Base-by-base conservation (phyloP, 2,329 filamentous ascomycete species). In the Xylariaceae sp. region DNA sequence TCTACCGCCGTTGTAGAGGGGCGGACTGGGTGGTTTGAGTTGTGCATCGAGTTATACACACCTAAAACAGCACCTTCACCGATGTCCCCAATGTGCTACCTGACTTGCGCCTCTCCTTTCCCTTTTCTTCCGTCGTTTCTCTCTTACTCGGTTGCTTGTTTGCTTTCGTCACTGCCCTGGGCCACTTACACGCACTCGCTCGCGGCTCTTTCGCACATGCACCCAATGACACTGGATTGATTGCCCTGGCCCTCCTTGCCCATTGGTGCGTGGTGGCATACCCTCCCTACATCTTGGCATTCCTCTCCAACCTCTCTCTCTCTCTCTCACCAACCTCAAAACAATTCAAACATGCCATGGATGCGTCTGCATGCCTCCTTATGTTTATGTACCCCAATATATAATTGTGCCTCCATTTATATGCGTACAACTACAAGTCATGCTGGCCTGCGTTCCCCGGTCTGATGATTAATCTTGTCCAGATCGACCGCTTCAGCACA, bases 401-500 rank as follows among this genome's bases (percentile, higher is more conserved):
- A 34, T 34, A 34, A n/a, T n/a, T 34, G 32, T 34, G 4, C 32
- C 32, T 13, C 32, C 32, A 34, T 12, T 9, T 37, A 7, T 26
- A 43, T 43, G 21, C 29, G 22, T 36, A 39, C 13, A 10, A 18
- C 10, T 4, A 34, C 13, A 16, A 55, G 63, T 54, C 37, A 53
- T 54, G 40, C 46, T 48, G 34, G 39, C 36, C 56, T 59, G 50
- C 51, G 12, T 34, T 47, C 54, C 26, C 50, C 50, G 19, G 19
- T 43, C 21, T 18, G 47, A 34, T 56, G 47, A 5, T 34, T 15
- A 45, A 37, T 49, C 30, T 49, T 36, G 26, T 55, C 49, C 66
- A 96, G 94, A 96, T 73, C 89, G 92, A 63, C 89, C 89, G 62
- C 82, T 97, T 62, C 87, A 89, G 68, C 90, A 95, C 71, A 95